Base-by-base conservation (phyloP, 768 basidiomycete genomes). In the Russula sp. region DNA sequence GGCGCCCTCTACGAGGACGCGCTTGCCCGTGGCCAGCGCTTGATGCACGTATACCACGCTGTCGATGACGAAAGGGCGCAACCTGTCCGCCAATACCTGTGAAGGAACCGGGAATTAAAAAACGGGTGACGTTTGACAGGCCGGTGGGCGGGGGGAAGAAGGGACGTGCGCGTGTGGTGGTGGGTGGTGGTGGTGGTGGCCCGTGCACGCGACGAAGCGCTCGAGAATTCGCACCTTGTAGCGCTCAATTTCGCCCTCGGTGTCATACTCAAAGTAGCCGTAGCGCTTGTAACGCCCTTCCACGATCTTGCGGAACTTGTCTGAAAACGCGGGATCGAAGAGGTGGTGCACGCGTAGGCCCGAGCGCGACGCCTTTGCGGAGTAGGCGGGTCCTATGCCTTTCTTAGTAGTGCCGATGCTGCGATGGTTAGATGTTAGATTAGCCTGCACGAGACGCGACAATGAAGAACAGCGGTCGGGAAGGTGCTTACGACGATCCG, bases 351-450 rank as follows among this genome's bases (percentile, higher is more conserved):
- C 86, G 53, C 97, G 85, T 49, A 99, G 81, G 58, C 97, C 97
- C 0, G 94, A 97, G 50, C 97, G 87, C 11, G 93, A 96, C 16
- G 97, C 93, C 75, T 98, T 99, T 53, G 88, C 90, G 54, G 95
- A 97, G 79, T 99, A 99, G 13, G 97, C 90, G 73, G 97, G 97
- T 74, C 97, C 97, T 70, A 99, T 98, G 55, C 97, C 97, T 73
- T 86, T 93, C 83, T 90, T 94, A 52, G 97, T 99, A 38, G 97
- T 99, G 29, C 97, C 97, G 71, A 99, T 98, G 74, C 90, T 93
- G 69, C 22, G 25, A 2, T 29, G 3, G 25, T 29, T 29, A 29
- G 25, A 29, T 61, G 10, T 47, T 14, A 35, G 58, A 50, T 56
- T 14, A 38, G 20, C 14, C 3, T n/a, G 39, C 32, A 7, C 48